Evolutionary conservation across 106 monocot genomes (phyloP), one percentile per base, ranked within the genome.

Genomic region (Narthecium ossifragum): DNA sequence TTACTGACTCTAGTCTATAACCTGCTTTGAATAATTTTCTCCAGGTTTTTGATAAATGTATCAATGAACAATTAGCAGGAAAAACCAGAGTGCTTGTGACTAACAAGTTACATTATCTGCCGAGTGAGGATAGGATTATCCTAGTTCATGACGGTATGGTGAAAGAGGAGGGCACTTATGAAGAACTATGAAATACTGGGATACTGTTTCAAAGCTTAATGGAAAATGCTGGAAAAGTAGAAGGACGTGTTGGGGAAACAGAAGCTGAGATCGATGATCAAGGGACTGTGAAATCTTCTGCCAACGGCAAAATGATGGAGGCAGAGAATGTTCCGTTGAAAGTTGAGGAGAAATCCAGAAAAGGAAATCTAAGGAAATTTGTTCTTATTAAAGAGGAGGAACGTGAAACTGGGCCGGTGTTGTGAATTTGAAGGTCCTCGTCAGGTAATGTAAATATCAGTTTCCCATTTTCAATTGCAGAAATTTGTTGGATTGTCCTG

Each of bases 171-270:
- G 93, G 93, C 43, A 93, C 93, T 5, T 93, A 75, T 75, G 93
- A 93, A 58, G 79, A 89, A 64, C 77, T 93, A 57, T 85, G 46
- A 68, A 58, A 31, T 23, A 68, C 51, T 70, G 89, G 93, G 25
- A 37, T 73, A 5, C 65, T 89, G 29, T 93, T 93, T 55, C 81
- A 82, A 66, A 89, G 85, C 22, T 70, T 93, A 39, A 89, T 89
- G 89, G 89, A 93, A 80, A 89, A 85, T 93, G 93, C 89, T 51
- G 89, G 93, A 46, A 93, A 85, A 75, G 83, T 85, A 77, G 88
- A 93, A 65, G 89, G 93, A 46, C 89, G 83, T 73, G 83, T 85
- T 79, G 88, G 89, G 66, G 78, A 82, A 47, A 64, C 64, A 32
- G 50, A 59, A 49, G 66, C 37, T 63, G 78, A 74, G 55, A 65